Base-by-base conservation (phyloP, 225 moss, liverwort and hornwort genomes). In the Polytrichum commune region DNA sequence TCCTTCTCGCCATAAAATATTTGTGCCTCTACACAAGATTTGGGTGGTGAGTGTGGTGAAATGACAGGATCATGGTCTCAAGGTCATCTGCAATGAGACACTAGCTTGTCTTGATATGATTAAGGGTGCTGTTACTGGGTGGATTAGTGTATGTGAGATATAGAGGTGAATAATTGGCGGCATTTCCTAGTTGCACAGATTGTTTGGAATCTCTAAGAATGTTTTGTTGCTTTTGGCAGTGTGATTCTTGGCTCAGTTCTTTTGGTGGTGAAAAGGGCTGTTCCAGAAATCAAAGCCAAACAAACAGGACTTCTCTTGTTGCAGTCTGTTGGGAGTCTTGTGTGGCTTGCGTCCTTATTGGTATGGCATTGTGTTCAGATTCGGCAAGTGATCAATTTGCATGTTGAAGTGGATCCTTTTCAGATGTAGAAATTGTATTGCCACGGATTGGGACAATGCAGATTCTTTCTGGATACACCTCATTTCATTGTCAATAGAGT, bases 231-330 rank as follows among this genome's bases (percentile, higher is more conserved):
- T 7, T 60, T 63, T 62, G 27, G 64, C 76, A 83, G 83, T 54
- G 71, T 83, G 7, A 20, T 56, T 70, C 19, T 67, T 19, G 83
- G 79, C 27, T 58, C 75, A 57, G 27, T 67, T 19, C 73, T 79
- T 35, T 55, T 83, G 58, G 69, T 68, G 64, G 56, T 58, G 69
- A 79, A 76, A 66, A 72, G 83, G 61, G 38, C 63, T 22, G 72
- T 78, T 23, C 83, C 83, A 73, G 79, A 83, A 67, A 76, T 83
- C 69, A 79, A 79, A 73, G 79, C 83, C 27, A 83, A 83, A 23
- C 83, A 83, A 65, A 69, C 74, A n/a, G 57, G 61, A 18, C 55
- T 83, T 27, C 63, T 83, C 56, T 61, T 83, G 62, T n/a, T 64
- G n/a, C 83, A 83, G 72, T 75, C 75, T 16, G 35, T 83, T 62